phyloP scores from a whole-genome alignment of 108 stramenopile species.

The Pelagomonas calceolata region DNA sequence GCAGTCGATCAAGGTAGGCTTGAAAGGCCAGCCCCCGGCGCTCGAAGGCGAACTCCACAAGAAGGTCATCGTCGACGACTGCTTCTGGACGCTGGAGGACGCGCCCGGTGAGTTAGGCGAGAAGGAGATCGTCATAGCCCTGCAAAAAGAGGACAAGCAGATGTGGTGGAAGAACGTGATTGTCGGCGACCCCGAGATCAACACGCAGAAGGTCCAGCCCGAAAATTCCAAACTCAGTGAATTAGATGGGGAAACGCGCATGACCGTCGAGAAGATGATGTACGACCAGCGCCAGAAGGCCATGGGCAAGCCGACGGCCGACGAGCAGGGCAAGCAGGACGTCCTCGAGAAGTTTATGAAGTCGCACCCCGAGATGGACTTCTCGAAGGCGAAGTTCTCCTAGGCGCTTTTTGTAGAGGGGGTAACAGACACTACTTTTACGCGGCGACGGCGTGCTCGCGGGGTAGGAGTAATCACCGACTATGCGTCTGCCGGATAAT shows the following conservation, averaged over 20 bases:
- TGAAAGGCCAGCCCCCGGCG: constrained; percentile 47
- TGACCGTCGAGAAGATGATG: constrained; percentile 99
- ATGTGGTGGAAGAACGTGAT: constrained; percentile 96
- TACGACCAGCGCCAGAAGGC: constrained; percentile 98
- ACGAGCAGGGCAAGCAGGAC: constrained; percentile 83
- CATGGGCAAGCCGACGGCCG: constrained; percentile 84
- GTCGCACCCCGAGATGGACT: constrained; percentile 96
- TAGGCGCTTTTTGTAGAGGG: too few relatives aligned
- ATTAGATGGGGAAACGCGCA: constrained; percentile 92
- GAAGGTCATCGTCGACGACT: constrained; percentile 84
- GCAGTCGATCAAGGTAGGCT: constrained; percentile 60
- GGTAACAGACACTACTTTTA: too few relatives aligned
- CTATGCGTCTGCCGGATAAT: too few relatives aligned
- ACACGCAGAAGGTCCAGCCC: constrained; percentile 89
- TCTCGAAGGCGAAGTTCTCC: constrained; percentile 81
- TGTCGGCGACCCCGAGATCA: constrained; percentile 77
- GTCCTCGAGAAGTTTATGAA: constrained; percentile 87
- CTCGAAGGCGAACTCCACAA: constrained; percentile 77
- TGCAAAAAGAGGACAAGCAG: constrained; percentile 88
- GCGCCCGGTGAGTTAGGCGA: constrained; percentile 35
- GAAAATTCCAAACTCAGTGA: constrained; percentile 87
- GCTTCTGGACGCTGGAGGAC: constrained; percentile 99
- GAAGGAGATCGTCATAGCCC: constrained; percentile 42
- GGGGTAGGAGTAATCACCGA: too few relatives aligned
- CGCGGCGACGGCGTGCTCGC: too few relatives aligned